phyloP scores from a whole-genome alignment of 176 grass and related monocot genomes.

The Triticum turgidum region DNA sequence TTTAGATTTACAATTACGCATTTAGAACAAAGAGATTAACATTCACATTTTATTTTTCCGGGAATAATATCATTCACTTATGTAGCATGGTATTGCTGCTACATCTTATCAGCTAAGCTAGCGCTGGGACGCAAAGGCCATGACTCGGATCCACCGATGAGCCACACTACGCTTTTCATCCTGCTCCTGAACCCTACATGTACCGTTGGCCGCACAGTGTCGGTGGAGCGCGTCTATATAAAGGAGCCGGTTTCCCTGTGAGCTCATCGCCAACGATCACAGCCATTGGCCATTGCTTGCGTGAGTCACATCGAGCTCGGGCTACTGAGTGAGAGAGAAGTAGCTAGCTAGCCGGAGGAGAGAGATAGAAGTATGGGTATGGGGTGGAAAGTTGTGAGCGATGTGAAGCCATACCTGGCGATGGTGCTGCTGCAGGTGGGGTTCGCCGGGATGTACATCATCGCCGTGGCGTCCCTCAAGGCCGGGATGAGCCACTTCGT shows the following conservation, averaged over 20 bases:
- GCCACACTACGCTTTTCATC: background rate
- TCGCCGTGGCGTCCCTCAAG: constrained; percentile 65
- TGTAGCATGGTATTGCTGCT: background rate
- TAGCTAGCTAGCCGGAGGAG: background rate
- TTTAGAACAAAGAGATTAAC: background rate
- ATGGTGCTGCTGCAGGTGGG: constrained; percentile 87
- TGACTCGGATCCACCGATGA: constrained; percentile 50
- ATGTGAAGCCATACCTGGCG: constrained; percentile 67
- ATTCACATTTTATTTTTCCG: too few relatives aligned
- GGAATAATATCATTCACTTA: background rate
- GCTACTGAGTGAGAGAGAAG: background rate
- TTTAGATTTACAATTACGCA: background rate
- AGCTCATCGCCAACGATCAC: constrained; percentile 38
- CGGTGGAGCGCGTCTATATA: constrained; percentile 44
- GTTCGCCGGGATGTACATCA: constrained; percentile 80
- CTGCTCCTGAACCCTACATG: background rate
- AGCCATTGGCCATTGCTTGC: background rate
- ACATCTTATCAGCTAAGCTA: constrained; percentile 10
- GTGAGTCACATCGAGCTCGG: background rate
- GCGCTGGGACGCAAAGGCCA: background rate
- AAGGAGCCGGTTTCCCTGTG: constrained; percentile 6
- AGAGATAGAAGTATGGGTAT: constrained; percentile 32
- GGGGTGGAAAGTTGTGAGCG: constrained; percentile 32
- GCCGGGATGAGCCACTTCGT: constrained; percentile 81
- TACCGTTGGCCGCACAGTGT: background rate